Conservation (phyloP, 108 stramenopile species). For the Conticribra guillardii region DNA sequence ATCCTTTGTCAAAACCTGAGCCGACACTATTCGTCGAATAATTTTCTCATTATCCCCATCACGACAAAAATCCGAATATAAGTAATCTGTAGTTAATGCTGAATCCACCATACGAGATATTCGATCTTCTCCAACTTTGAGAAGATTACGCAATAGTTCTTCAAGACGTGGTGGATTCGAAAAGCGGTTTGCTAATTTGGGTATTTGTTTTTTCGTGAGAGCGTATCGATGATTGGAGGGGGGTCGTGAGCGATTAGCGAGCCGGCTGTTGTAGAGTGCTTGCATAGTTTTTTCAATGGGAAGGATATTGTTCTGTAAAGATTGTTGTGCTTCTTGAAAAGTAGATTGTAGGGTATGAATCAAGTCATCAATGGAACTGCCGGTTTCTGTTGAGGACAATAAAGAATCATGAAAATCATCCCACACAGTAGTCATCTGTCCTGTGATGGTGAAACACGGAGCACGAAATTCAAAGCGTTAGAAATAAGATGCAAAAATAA, state of each 20-base stretch:
- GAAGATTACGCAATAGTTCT: slow-evolving; percentile 51
- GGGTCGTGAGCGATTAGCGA: slow-evolving; percentile 35
- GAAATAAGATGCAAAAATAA: not conserved
- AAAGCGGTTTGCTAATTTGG: slow-evolving; percentile 26
- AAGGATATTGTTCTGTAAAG: slow-evolving; percentile 39
- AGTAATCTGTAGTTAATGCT: slow-evolving; percentile 24
- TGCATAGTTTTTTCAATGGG: slow-evolving; percentile 56
- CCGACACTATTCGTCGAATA: slow-evolving; percentile 50
- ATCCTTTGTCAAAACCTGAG: slow-evolving; percentile 59
- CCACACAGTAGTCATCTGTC: slow-evolving; percentile 81
- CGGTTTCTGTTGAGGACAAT: not conserved
- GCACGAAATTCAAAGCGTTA: not conserved
- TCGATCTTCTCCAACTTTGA: slow-evolving; percentile 59
- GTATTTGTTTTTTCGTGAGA: slow-evolving; percentile 60
- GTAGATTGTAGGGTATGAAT: slow-evolving; percentile 14
- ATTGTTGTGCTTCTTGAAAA: slow-evolving; percentile 5
- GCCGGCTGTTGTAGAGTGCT: slow-evolving; percentile 47
- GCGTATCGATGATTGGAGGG: slow-evolving; percentile 21
- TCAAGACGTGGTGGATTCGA: slow-evolving; percentile 31
- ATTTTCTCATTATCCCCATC: slow-evolving; percentile 19
- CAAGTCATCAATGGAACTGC: not conserved
- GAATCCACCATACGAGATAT: slow-evolving; percentile 63
- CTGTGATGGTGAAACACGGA: slow-evolving; percentile 14
- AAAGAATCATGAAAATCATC: slow-evolving; percentile 8
- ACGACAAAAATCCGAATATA: slow-evolving; percentile 42